Evolutionary conservation across 139 green algal species (phyloP), one percentile per base, ranked within the genome.

Genomic region (Astrephomene gubernaculifera): DNA sequence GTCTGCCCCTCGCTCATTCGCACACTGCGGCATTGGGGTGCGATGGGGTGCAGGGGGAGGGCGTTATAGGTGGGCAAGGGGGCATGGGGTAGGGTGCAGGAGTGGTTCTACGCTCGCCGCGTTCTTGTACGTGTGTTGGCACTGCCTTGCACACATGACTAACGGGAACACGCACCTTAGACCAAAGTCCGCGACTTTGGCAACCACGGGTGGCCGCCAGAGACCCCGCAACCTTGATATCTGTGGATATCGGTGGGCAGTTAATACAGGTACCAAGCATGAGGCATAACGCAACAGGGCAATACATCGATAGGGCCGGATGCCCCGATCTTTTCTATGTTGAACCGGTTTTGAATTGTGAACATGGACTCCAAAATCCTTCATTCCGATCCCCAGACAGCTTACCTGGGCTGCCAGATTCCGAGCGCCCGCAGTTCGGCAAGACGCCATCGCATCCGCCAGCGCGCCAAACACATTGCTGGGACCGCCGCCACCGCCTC

Each of bases 151-250:
- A 17, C 14, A 57, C 49, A n/a, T 17, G 14, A 57, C 64, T 41
- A 14, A 31, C 31, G 31, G 44, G 10, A 22, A 2, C 29, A 21
- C 71, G 31, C 39, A 82, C 75, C 75, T 81, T 22, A 89, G 75
- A 1, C 84, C 84, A 70, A 89, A 89, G 74, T 89, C 84, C 29
- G 84, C 64, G 4, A 89, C 67, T 68, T 89, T 89, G 33, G 57
- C 85, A 9, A 84, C 35, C n/a, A 75, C 75, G 4, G 75, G 75
- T 2, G 75, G 75, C 38, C 75, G 75, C 75, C 75, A 82, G 57
- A 82, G 60, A 0, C 75, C 75, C 6, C 54, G 75, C 12, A 82
- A 57, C 29, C 57, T 33, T 17, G 45, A 52, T 4, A 80, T 31
- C 71, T 80, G 49, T 45, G 41, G n/a, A n/a, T n/a, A n/a, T n/a